A percentile compares a stretch with the other conserved stretches of the same genome.
Evolutionary conservation across 495 filamentous ascomycete genomes (phyloP).

Genomic region (Hypoxylon perforatum): DNA sequence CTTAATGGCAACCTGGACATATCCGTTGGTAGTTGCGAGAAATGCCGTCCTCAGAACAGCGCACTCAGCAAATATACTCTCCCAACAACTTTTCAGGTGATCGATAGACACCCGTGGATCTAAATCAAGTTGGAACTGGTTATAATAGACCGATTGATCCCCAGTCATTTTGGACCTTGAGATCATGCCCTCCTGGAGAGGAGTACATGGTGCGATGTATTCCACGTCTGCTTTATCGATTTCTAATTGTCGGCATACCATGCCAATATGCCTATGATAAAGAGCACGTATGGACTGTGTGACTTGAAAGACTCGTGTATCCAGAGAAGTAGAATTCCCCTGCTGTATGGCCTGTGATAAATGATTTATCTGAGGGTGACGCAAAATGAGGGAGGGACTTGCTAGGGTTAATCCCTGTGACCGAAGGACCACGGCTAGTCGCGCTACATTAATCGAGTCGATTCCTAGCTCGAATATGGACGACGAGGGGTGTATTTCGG

Average conservation of each 20-base stretch:
- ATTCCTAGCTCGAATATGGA: slow-evolving; percentile 85
- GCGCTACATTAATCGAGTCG: slow-evolving; percentile 83
- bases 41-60: slow-evolving; percentile 76
- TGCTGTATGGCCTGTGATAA: slow-evolving; percentile 58
- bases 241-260: slow-evolving; percentile 26
- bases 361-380: slow-evolving; percentile 63
- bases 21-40: slow-evolving; percentile 72
- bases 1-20: slow-evolving; percentile 73
- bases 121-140: slow-evolving; percentile 71
- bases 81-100: slow-evolving; percentile 63
- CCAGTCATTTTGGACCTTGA: slow-evolving; percentile 68
- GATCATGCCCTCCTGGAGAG: slow-evolving; percentile 84
- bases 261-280: slow-evolving; percentile 62
- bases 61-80: slow-evolving; percentile 53
- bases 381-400: slow-evolving; percentile 72
- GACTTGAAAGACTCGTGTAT: slow-evolving; percentile 53
- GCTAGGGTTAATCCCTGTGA: slow-evolving; percentile 65
- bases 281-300: slow-evolving; percentile 68
- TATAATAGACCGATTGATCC: slow-evolving; percentile 71
- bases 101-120: slow-evolving; percentile 49
- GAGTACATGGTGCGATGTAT: slow-evolving; percentile 77
- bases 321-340: slow-evolving; percentile 15
- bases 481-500: slow-evolving; percentile 61
- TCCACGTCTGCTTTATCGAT: slow-evolving; percentile 62
- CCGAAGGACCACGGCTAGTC: slow-evolving; percentile 65